Conservation (phyloP, 495 filamentous ascomycete species). For the Lophiostoma macrostomum region DNA sequence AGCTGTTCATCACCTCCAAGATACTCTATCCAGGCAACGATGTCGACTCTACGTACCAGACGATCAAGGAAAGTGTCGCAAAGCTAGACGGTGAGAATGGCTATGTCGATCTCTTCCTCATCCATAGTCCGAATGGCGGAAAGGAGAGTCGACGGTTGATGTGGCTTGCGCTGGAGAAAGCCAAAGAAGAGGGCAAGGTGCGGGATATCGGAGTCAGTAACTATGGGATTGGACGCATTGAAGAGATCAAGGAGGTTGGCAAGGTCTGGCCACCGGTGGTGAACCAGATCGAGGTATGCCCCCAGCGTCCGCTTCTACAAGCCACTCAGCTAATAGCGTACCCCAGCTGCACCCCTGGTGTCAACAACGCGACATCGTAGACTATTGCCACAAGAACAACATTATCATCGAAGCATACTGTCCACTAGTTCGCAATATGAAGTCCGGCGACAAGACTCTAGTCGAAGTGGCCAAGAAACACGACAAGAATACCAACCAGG, state of each 20-base stretch:
- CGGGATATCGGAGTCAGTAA: slow-evolving; percentile 70
- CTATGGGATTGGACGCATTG: slow-evolving; percentile 59
- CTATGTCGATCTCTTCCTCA: slow-evolving; percentile 69
- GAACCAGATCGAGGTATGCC: slow-evolving; percentile 64
- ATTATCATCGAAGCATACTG: slow-evolving; percentile 67
- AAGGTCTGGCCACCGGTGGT: slow-evolving; percentile 63
- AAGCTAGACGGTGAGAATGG: slow-evolving; percentile 58
- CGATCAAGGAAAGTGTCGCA: slow-evolving; percentile 57
- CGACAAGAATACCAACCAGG: slow-evolving; percentile 43
- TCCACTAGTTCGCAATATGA: slow-evolving; percentile 61
- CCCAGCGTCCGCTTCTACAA: not conserved
- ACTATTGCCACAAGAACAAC: slow-evolving; percentile 59
- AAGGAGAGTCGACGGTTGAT: slow-evolving; percentile 53
- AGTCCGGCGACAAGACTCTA: slow-evolving; percentile 55
- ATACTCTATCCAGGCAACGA: slow-evolving; percentile 57
- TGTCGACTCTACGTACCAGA: slow-evolving; percentile 56
- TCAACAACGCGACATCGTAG: slow-evolving; percentile 59
- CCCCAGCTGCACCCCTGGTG: slow-evolving; percentile 63
- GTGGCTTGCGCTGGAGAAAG: slow-evolving; percentile 64
- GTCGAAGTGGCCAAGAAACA: slow-evolving; percentile 53
- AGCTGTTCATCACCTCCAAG: slow-evolving; percentile 68
- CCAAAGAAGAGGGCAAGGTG: slow-evolving; percentile 55
- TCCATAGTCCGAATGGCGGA: slow-evolving; percentile 60
- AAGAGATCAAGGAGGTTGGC: slow-evolving; percentile 61
- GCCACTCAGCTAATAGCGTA: not conserved